Evolutionary conservation across 352 stramenopile species (phyloP), one percentile per base, ranked within the genome.

Genomic region (Phytophthora melonis): DNA sequence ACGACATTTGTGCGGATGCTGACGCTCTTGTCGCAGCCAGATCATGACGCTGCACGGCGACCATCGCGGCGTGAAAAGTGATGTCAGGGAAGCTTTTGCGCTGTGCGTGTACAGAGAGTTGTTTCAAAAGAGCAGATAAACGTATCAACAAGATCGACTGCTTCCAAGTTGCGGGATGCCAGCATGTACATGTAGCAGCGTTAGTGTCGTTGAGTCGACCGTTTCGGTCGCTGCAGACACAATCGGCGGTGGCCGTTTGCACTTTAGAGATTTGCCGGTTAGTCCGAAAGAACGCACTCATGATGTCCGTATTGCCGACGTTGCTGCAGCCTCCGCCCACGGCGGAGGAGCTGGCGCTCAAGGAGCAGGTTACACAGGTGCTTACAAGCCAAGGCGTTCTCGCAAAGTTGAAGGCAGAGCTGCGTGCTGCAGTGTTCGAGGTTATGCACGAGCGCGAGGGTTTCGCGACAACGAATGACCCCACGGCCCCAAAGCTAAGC

Each of bases 1-100:
- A 95, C 50, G 85, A 95, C 61, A 94, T 97, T 57, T 93, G 86
- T 52, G 86, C 83, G 0, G 90, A 97, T 67, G 89, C 79, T 1
- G 80, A 86, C 1, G 72, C 80, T 70, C 72, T 91, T 10, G 61
- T 78, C 47, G 66, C 79, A 47, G 49, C 57, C 19, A 71, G 65
- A 54, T 77, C 66, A 63, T 81, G 74, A 80, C 47, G 10, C 8
- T 47, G 1, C 16, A 45, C 30, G 58, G 18, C 52, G 16, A 21
- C 10, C 54, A 39, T 39, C 11, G 34, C n/a, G 50, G 41, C 13
- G 41, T 68, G 21, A 41, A n/a, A 50, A 43, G 27, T 23, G 60
- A 58, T 63, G 11, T 16, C 47, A 47, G 63, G 34, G 52, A 41
- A 21, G 16, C 27, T 50, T 50, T 18, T 50, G 18, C 18, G 10